Conservation (phyloP, 306 rosid species). For the Rosa persica region DNA sequence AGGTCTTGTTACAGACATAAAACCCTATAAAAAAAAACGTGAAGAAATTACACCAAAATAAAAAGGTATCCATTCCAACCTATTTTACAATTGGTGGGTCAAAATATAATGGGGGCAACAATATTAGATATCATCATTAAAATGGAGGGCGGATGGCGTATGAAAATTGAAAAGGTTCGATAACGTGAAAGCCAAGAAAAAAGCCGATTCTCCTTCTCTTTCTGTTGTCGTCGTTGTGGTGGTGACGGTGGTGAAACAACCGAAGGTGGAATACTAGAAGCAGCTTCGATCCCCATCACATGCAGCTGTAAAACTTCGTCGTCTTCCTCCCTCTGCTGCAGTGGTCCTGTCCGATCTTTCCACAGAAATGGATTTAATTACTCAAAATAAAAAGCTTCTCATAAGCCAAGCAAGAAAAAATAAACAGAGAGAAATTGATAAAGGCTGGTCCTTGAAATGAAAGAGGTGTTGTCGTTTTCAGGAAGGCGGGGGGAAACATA, state of each 20-base stretch:
- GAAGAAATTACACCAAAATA: background rate
- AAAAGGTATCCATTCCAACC: no score
- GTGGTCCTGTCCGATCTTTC: constrained; percentile 15
- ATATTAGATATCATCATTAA: background rate
- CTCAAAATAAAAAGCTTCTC: background rate
- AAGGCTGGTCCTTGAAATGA: constrained; percentile 2
- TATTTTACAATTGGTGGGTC: background rate
- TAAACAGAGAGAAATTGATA: background rate
- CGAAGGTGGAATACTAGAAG: background rate
- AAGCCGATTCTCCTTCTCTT: background rate
- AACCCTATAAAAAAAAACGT: no score
- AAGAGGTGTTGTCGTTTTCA: constrained; percentile 31
- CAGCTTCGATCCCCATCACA: constrained; percentile 55
- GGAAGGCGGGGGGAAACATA: background rate
- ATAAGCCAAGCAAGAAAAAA: background rate
- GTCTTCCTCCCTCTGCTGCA: constrained; percentile 19
- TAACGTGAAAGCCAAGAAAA: constrained; percentile 5
- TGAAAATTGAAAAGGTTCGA: background rate
- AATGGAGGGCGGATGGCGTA: background rate
- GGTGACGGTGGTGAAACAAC: constrained; percentile 21
- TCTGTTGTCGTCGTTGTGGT: constrained; percentile 9
- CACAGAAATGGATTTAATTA: background rate
- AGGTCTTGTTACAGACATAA: no score
- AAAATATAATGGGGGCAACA: background rate
- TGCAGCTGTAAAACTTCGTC: constrained; percentile 52